Evolutionary conservation across 352 stramenopile genomes (phyloP), one percentile per base, ranked within the genome.

Genomic region (Phytophthora hibernalis): DNA sequence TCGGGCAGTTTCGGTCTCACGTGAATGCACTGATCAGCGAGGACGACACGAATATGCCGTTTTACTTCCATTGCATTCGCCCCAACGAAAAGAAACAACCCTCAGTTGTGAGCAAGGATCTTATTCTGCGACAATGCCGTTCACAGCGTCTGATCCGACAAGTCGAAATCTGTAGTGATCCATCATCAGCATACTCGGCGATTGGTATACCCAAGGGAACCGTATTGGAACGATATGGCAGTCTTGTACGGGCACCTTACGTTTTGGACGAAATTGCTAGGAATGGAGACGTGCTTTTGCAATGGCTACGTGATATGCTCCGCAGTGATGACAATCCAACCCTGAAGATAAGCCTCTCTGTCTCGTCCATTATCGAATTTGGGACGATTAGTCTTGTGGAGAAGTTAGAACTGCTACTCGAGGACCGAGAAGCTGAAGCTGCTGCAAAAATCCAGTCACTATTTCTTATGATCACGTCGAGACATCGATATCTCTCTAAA

Each of bases 51-150:
- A 43, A 49, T n/a, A 68, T 79, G 64, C 74, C 78, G 31, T 72
- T 87, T 43, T 83, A 83, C 56, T 83, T 87, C 40, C 78, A 87
- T 54, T 87, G 78, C 42, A 66, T 87, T 52, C 76, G 78, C 2
- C 71, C 78, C 3, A 87, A 84, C 49, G 56, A 47, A 16, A 56
- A 48, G n/a, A 68, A 72, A 12, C 63, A 74, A 10, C 59, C 78
- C 24, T 74, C 71, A 9, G 22, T 64, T 8, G 45, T 74, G 16
- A 74, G 72, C 21, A 59, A 53, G 26, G 42, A 77, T 12, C 31
- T 84, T 13, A 48, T 87, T 38, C 38, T 62, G 13, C 53, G 67
- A 8, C 78, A 87, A 43, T 54, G 80, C 8, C 61, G 53, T 5
- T 71, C 74, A 20, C 78, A 86, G 33, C 65, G 62, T n/a, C 35